Evolutionary conservation across 768 basidiomycete genomes (phyloP).

Genomic region (Boletus insuetus): DNA sequence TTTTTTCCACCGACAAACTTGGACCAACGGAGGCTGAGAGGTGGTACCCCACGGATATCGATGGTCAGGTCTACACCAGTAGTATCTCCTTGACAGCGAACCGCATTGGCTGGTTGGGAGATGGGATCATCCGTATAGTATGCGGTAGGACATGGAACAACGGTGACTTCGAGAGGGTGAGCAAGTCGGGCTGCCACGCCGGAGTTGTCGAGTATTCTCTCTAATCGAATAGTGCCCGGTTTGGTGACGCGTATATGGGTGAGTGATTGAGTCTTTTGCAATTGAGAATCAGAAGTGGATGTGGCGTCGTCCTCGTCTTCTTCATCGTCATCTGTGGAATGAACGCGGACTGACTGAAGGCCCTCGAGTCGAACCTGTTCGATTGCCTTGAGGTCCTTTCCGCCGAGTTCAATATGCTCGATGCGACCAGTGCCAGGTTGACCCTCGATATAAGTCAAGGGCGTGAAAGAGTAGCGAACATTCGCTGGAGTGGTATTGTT

Average conservation of each 20-base stretch:
- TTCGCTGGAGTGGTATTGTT: conserved; percentile 83
- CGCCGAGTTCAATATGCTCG: conserved; percentile 53
- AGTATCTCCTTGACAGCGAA: conserved; percentile 71
- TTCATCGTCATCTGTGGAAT: conserved; percentile 61
- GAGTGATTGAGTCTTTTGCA: conserved; percentile 75
- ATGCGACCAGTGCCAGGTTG: conserved; percentile 42
- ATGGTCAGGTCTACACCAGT: conserved; percentile 56
- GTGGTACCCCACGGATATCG: conserved; percentile 69
- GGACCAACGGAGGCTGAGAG: conserved; percentile 75
- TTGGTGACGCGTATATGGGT: conserved; percentile 68
- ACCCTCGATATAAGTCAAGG: conserved; percentile 50
- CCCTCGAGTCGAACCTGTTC: conserved; percentile 56
- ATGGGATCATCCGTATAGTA: conserved; percentile 51
- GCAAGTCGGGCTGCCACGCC: conserved; percentile 73
- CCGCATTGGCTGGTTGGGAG: conserved; percentile 35
- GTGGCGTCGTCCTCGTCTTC: conserved; percentile 46
- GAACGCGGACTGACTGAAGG: conserved; percentile 43
- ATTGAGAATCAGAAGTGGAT: conserved; percentile 39
- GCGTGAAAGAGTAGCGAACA: conserved; percentile 70
- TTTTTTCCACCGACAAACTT: conserved; percentile 62
- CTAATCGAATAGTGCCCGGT: conserved; percentile 74
- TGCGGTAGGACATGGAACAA: conserved; percentile 82
- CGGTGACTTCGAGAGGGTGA: conserved; percentile 57
- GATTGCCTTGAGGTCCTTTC: conserved; percentile 66
- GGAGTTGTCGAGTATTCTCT: conserved; percentile 67